Conservation (phyloP, 2,329 filamentous ascomycete genomes). For the Arthrobotrys megalospora region DNA sequence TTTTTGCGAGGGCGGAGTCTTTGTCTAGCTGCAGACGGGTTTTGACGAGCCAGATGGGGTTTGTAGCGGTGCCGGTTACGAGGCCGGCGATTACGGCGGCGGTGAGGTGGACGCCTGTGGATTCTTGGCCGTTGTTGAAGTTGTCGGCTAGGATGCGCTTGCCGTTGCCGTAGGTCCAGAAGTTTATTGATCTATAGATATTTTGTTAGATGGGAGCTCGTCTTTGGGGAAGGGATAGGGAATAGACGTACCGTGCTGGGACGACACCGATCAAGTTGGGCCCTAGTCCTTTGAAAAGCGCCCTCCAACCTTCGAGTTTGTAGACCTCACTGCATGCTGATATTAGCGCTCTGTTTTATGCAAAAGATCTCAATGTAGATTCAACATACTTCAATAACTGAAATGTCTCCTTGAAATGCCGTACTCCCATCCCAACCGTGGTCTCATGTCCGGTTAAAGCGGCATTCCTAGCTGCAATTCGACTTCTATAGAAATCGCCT, state of each 20-base stretch:
- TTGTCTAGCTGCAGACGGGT: slow-evolving; percentile 93
- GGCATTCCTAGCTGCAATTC: slow-evolving; percentile 71
- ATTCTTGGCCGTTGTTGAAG: slow-evolving; percentile 79
- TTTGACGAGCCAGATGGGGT: slow-evolving; percentile 97
- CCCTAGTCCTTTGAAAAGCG: slow-evolving; percentile 92
- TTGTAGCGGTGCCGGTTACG: slow-evolving; percentile 89
- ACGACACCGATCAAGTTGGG: slow-evolving; percentile 92
- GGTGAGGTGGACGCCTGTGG: slow-evolving; percentile 82
- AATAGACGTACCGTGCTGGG: slow-evolving; percentile 75
- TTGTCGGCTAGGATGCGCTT: slow-evolving; percentile 84
- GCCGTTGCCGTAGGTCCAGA: slow-evolving; percentile 92
- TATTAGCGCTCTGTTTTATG: slow-evolving; percentile 16
- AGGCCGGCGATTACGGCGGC: slow-evolving; percentile 85
- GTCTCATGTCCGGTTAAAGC: slow-evolving; percentile 48
- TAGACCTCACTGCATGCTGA: slow-evolving; percentile 71
- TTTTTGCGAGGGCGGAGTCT: slow-evolving; percentile 75
- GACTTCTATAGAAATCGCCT: slow-evolving; percentile 92
- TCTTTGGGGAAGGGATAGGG: background rate
- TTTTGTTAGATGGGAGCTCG: background rate
- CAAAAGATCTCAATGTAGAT: background rate
- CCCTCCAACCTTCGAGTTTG: slow-evolving; percentile 83
- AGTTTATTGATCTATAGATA: slow-evolving; percentile 79
- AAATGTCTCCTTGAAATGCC: slow-evolving; percentile 85
- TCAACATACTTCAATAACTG: slow-evolving; percentile 81
- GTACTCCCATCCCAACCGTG: slow-evolving; percentile 61